Evolutionary conservation across 2,329 filamentous ascomycete species (phyloP), one percentile per base, ranked within the genome.

Genomic region (Alternaria solani): DNA sequence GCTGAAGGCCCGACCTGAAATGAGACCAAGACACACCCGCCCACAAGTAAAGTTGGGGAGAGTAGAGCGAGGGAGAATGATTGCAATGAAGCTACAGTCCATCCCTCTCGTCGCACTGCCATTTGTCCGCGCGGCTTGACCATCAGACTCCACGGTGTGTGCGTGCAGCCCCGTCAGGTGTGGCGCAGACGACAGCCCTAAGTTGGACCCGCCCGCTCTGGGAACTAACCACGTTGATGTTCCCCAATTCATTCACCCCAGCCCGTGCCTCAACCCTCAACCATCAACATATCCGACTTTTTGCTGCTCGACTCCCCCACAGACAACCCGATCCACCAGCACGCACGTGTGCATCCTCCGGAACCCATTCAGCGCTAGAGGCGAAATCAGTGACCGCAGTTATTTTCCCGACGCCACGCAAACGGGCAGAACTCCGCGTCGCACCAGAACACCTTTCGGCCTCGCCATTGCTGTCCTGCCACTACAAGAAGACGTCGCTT

Each of bases 231-330:
- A 23, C 20, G 20, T 23, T 23, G 20, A 23, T 44, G 55, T 54
- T 51, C 57, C 53, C 57, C 43, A 49, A 52, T 51, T 39, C 54
- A 52, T 51, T 39, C 54, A 43, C 49, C 55, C 55, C 55, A 36
- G 49, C 18, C 58, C 32, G 28, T 26, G 26, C 43, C 43, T 42
- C 49, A 32, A 49, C 44, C 39, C 28, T 43, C 51, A 39, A 47
- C 53, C 46, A 39, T 34, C 32, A 4, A 38, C 34, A 38, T 38
- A 34, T 55, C 41, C 39, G n/a, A 26, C 34, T 11, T 36, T 47
- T 20, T 18, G 36, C 28, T 43, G 42, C 38, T 42, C 36, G 28
- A 34, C 43, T 38, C n/a, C 38, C 5, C 54, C 32, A 25, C 16
- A 14, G 28, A 38, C 26, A 32, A 28, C 36, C 25, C 46, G 26